Conservation (phyloP, 2,329 filamentous ascomycete species). For the Cryphonectria carpinicola region DNA sequence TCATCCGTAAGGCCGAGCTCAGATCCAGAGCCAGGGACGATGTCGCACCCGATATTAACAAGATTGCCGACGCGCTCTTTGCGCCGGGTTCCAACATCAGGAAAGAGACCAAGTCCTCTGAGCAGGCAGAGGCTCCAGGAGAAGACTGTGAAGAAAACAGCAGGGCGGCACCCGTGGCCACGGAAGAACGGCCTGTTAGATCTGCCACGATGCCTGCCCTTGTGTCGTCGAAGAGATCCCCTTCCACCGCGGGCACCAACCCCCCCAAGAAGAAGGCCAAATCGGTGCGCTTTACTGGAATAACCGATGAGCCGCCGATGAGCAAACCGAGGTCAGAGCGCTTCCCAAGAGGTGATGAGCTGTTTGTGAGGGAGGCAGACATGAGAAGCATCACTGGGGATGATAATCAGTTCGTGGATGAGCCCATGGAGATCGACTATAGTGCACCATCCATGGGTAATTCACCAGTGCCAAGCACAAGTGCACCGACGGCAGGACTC, state of each 20-base stretch:
- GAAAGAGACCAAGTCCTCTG: slow-evolving; percentile 31
- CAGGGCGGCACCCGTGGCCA: not conserved
- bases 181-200: slow-evolving; percentile 8
- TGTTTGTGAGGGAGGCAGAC: not conserved
- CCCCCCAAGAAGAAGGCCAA: slow-evolving; percentile 39
- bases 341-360: slow-evolving; percentile 13
- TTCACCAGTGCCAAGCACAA: not conserved
- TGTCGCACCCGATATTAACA: slow-evolving; percentile 41
- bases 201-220: not conserved
- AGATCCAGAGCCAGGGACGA: slow-evolving; percentile 50
- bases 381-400: slow-evolving; percentile 15
- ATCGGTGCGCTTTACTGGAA: slow-evolving; percentile 43
- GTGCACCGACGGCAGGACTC: slow-evolving; percentile 21
- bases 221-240: slow-evolving; percentile 15
- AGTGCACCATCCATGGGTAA: slow-evolving; percentile 6
- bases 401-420: slow-evolving; percentile 30
- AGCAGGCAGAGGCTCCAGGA: slow-evolving; percentile 2
- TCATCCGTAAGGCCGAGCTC: slow-evolving; percentile 47
- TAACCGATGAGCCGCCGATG: slow-evolving; percentile 20
- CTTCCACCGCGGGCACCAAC: slow-evolving; percentile 1
- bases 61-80: slow-evolving; percentile 33
- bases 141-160: not conserved
- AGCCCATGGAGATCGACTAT: slow-evolving; percentile 34
- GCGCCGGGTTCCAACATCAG: slow-evolving; percentile 17
- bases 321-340: not conserved